Conservation (phyloP, 768 basidiomycete genomes). For the Strobilomyces confusus region DNA sequence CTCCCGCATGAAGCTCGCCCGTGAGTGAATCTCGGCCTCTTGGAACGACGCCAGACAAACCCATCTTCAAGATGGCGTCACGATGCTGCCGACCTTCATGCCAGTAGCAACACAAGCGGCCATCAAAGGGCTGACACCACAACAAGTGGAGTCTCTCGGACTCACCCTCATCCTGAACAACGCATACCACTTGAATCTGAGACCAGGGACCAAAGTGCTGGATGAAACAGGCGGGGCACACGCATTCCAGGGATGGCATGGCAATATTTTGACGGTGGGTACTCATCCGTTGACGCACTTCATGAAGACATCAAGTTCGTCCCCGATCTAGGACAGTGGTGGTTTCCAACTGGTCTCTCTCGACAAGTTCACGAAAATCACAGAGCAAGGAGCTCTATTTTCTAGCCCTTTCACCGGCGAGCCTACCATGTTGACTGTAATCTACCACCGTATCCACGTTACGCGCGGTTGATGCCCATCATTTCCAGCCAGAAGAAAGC, state of each 20-base stretch:
- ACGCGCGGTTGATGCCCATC: conserved; percentile 3
- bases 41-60: conserved; percentile 1
- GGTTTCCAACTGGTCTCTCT: conserved; percentile 87
- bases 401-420: conserved; percentile 82
- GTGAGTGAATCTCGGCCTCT: conserved; percentile 39
- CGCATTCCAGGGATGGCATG: conserved; percentile 83
- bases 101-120: conserved; percentile 91
- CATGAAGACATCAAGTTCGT: neutral
- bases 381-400: conserved; percentile 86
- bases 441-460: conserved; percentile 16
- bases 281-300: neutral
- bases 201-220: conserved; percentile 74
- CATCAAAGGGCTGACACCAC: conserved; percentile 85
- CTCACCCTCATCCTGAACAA: conserved; percentile 85
- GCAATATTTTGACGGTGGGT: conserved; percentile 78
- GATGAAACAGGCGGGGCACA: conserved; percentile 82
- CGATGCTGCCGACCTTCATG: conserved; percentile 89
- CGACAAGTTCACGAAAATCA: conserved; percentile 80
- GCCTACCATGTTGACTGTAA: conserved; percentile 82
- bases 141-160: conserved; percentile 78
- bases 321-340: conserved; percentile 65
- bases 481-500: conserved; percentile 77
- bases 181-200: conserved; percentile 85
- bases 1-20: conserved; percentile 78
- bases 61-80: conserved; percentile 58